Evolutionary conservation across 768 basidiomycete genomes (phyloP), one percentile per base, ranked within the genome.

Genomic region (Dioszegia aurantiaca): DNA sequence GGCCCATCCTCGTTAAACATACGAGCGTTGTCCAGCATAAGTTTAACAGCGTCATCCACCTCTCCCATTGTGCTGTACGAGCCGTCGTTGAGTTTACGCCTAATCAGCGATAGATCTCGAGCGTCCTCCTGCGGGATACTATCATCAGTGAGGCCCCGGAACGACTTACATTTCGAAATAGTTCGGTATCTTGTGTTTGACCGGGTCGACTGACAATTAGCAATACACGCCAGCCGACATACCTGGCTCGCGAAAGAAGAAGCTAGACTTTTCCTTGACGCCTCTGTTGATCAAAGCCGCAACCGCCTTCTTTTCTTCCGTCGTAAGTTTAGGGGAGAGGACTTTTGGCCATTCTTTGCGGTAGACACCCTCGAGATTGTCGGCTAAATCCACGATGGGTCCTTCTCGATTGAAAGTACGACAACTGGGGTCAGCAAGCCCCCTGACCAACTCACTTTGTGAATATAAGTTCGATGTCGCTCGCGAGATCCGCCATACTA

Each of bases 351-450:
- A 98, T 74, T 97, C 91, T 71, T 83, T 86, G 77, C 85, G 86
- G 80, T 87, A 92, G 6, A 76, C 80, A 46, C 80, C 83, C 77
- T 97, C 91, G 14, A 92, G 81, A 3, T 78, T 75, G 53, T 88
- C 86, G 2, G 88, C 88, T 26, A 80, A 79, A 45, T 83, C 81
- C 3, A 90, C 65, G 44, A 67, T 87, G 61, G 84, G 86, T 0
- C 90, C 83, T 4, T 86, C 83, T 17, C 88, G 88, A 68, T 99
- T 99, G 82, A 98, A 99, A 64, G 85, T 82, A 30, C 90, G 86
- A 75, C 93, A 97, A 69, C 75, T 77, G 37, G 33, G 24, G 41
- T 60, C 30, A 54, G 56, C 36, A 14, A 2, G 19, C 39, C n/a
- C n/a, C 23, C 2, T 17, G 28, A n/a, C n/a, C 6, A 1, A 67